Evolutionary conservation across 2,329 filamentous ascomycete genomes (phyloP).

Genomic region (Verticillium zaregamsianum): DNA sequence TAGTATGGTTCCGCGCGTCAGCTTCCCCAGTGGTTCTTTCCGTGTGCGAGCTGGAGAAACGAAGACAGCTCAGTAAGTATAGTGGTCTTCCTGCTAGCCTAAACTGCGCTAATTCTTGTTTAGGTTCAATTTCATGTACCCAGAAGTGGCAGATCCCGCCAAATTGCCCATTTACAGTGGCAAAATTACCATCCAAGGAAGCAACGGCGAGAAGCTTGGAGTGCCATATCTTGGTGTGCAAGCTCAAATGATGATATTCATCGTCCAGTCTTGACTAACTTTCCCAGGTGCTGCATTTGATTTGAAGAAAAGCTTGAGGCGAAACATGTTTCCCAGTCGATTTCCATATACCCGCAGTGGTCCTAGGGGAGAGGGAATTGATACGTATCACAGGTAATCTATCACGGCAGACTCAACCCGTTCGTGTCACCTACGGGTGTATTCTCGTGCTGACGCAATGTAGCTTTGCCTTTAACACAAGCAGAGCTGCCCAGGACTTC

Average conservation of each 20-base stretch:
- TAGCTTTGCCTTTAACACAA: slow-evolving; percentile 9
- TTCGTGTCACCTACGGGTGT: no score
- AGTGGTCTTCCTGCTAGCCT: not conserved
- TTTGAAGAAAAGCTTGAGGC: slow-evolving; percentile 6
- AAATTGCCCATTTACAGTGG: slow-evolving; percentile 30
- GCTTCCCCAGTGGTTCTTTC: slow-evolving; percentile 1
- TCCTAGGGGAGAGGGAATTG: slow-evolving; percentile 2
- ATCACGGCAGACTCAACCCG: no score
- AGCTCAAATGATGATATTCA: no score
- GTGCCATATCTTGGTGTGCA: slow-evolving; percentile 25
- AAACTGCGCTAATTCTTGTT: slow-evolving; percentile 3
- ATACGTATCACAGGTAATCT: not conserved
- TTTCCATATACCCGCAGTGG: slow-evolving; percentile 7
- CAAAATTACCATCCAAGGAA: slow-evolving; percentile 23
- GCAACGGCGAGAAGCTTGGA: slow-evolving; percentile 24
- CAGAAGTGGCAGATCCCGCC: slow-evolving; percentile 17
- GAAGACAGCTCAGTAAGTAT: slow-evolving; percentile 6
- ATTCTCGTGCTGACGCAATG: not conserved
- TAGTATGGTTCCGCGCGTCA: not conserved
- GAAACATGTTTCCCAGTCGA: slow-evolving; percentile 4
- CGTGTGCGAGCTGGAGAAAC: slow-evolving; percentile 7
- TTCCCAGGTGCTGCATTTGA: slow-evolving; percentile 7
- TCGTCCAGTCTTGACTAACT: not conserved
- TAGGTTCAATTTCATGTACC: slow-evolving; percentile 20
- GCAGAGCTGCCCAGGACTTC: slow-evolving; percentile 13